Percentiles rank a stretch among this genome's conserved stretches.
Conservation (phyloP, 306 rosid species). For the Ormosia semicastrata region DNA sequence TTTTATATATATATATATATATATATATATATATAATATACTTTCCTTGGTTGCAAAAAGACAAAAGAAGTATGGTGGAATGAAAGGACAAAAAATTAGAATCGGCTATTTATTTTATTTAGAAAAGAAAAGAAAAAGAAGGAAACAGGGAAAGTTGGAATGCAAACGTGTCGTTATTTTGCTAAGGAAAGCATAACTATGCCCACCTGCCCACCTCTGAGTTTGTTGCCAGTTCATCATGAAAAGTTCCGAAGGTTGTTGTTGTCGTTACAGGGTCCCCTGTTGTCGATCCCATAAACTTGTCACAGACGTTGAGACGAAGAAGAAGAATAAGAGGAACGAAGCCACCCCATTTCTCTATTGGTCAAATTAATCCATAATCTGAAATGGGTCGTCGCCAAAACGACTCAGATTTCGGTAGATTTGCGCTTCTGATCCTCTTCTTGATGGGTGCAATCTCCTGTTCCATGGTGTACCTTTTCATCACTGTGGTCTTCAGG, state of each 20-base stretch:
- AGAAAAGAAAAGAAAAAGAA: no score
- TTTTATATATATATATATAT: no score
- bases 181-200: background rate
- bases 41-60: no score
- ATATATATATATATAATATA: no score
- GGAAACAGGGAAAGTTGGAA: background rate
- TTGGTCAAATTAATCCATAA: background rate
- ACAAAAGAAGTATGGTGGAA: no score
- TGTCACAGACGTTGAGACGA: background rate
- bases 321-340: background rate
- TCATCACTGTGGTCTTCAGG: slow-evolving; percentile 25
- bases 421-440: slow-evolving; percentile 44
- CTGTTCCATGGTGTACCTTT: slow-evolving; percentile 52
- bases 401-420: slow-evolving; percentile 51
- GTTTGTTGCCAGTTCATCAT: no score
- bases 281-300: background rate
- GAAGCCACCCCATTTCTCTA: slow-evolving; percentile 24
- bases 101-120: no score
- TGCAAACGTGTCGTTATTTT: background rate
- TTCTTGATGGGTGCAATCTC: slow-evolving; percentile 58
- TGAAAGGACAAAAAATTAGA: no score
- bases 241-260: background rate
- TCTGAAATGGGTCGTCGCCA: slow-evolving; percentile 73
- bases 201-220: background rate
- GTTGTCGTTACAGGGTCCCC: background rate